Base-by-base conservation (phyloP, 306 rosid genomes). In the Cicer pinnatifidum region DNA sequence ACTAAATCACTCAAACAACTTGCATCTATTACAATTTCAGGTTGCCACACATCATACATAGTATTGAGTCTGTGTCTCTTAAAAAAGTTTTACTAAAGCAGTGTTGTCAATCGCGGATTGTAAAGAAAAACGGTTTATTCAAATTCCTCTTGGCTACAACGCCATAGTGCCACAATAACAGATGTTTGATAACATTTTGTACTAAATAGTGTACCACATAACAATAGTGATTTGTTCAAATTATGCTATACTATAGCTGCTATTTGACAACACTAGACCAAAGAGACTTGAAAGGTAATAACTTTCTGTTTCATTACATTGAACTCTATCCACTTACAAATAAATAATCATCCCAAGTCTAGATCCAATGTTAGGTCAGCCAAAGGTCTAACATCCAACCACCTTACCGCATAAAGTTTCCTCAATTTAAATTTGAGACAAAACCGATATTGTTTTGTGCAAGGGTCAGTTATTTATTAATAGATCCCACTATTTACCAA, bases 381-480 rank as follows among this genome's bases (percentile, higher is more conserved):
- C 33, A 28, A 28, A 28, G 33, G 33, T 2, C 4, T 28, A 28
- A 28, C 33, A 28, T 28, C 33, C 53, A 65, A 54, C 51, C 39
- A 75, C 45, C 50, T 71, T 47, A 66, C 56, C 37, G 8, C 71
- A 71, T 58, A 47, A 62, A 67, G 76, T 53, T 75, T 69, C 67
- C 12, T 5, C 37, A 56, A 64, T 10, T 76, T 70, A 54, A 69
- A 19, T 71, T 69, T 35, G 61, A 39, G 72, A 15, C 33, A 70
- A 64, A 39, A 62, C 10, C 16, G 40, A 46, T 69, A 60, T 44
- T 39, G 59, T 39, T 35, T 69, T 33, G 69, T 11, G 57, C 61
- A 79, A 75, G 78, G 78, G 23, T 28, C 58, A 1, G 47, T 8
- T 62, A 61, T 40, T 9, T 35, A 69, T 35, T 33, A 8, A 64